Percentiles rank a stretch among this genome's conserved stretches.
phyloP scores from a whole-genome alignment of 2,329 filamentous ascomycete species.

The Paraphaeosphaeria minitans region DNA sequence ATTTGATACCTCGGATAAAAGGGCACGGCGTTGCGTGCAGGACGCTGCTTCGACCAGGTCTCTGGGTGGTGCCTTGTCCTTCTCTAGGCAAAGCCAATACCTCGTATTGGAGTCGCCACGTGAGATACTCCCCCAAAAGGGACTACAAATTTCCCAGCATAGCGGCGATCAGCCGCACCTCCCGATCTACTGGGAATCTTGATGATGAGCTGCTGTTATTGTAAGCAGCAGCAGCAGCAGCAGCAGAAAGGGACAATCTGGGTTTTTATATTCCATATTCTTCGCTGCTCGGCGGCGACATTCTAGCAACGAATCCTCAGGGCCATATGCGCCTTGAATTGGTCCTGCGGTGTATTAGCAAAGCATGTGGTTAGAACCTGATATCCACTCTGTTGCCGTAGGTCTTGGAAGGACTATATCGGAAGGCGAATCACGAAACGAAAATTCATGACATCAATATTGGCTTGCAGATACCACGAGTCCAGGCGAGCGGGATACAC shows the following conservation, averaged over 20 bases:
- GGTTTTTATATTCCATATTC: not conserved
- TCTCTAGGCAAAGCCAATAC: not conserved
- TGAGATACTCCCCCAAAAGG: not conserved
- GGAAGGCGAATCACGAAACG: not conserved
- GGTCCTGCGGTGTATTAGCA: not conserved
- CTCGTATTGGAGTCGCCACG: not conserved
- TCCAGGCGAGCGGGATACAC: not conserved
- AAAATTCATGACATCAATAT: not conserved
- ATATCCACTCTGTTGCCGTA: not conserved
- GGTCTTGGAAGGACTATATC: not conserved
- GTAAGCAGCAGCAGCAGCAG: too few species aligned
- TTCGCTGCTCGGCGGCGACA: not conserved
- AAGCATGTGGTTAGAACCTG: not conserved
- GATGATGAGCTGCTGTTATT: not conserved
- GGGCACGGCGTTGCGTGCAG: not conserved
- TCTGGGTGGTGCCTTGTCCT: not conserved
- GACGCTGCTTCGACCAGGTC: not conserved
- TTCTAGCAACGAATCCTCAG: not conserved
- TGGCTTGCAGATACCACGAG: not conserved
- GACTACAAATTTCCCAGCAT: not conserved
- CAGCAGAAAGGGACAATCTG: too few species aligned
- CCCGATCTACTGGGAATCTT: not conserved
- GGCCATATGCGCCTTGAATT: not conserved
- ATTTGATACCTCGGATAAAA: not conserved
- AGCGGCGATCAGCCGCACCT: slow-evolving; percentile 3